Evolutionary conservation across 2,329 filamentous ascomycete species (phyloP), one percentile per base, ranked within the genome.

Genomic region (Cladobotryum protrusum): DNA sequence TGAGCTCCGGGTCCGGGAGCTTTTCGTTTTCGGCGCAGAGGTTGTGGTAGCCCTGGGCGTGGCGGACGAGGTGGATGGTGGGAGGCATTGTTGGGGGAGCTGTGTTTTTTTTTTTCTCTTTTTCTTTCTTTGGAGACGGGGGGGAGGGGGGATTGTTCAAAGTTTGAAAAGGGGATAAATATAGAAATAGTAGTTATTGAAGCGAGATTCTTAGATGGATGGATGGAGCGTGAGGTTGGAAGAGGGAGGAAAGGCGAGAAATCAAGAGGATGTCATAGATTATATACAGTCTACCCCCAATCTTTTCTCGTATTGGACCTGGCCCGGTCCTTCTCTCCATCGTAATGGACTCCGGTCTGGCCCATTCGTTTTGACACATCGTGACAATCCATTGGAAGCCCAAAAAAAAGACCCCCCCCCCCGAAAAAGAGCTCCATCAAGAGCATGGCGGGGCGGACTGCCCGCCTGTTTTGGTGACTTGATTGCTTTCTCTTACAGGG

Each of bases 31-130:
- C 84, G 20, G 72, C 61, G 55, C 62, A 75, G 62, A 93, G 78
- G 67, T 96, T 96, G 77, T 96, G 91, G 63, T 80, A 82, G 69
- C 89, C 90, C 70, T 89, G 75, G 12, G 84, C 86, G 66, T 89
- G 86, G 67, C 86, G 85, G 60, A 89, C 79, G 57, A 86, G 74
- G 66, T 87, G 81, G 56, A 87, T 72, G 40, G 74, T 79, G 20
- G 75, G 73, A 2, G 73, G 64, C 76, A 80, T 79, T 14, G 35
- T 47, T n/a, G 19, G 12, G 18, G 20, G 20, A 4, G 20, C 7
- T 24, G 20, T 24, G 2, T 29, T 8, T 29, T 29, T 29, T 29
- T 29, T 8, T 29, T 29, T 29, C 19, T 45, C 14, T 44, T 6
- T 42, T 18, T 12, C 20, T 36, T 17, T 14, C 9, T 19, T 6